These are phyloP conservation scores for Epithemia pelagica DNA, from an alignment of 108 stramenopile species.

Conservation along the genomic window DNA sequence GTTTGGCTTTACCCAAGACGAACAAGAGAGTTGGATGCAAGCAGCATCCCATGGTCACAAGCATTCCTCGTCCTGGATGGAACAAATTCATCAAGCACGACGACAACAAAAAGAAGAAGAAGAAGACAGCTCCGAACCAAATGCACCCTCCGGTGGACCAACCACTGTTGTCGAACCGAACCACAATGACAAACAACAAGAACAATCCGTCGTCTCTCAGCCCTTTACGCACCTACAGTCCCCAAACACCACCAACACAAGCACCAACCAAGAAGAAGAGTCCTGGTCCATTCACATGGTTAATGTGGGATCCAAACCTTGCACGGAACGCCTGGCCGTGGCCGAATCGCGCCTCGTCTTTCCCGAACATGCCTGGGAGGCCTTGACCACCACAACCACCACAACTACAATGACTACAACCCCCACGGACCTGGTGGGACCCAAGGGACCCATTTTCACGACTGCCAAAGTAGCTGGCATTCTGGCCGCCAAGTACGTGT, in stretches of 20 bases:
- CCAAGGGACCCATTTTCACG: slow-evolving; percentile 80
- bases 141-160: not conserved
- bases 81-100: slow-evolving; percentile 15
- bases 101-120: slow-evolving; percentile 12
- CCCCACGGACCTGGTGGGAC: slow-evolving; percentile 41
- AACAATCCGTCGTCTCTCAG: not conserved
- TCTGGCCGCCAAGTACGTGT: slow-evolving; percentile 79
- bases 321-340: slow-evolving; percentile 47
- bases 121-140: slow-evolving; percentile 1
- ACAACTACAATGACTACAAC: not conserved
- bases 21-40: slow-evolving; percentile 56
- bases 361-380: slow-evolving; percentile 46
- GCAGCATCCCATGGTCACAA: not conserved
- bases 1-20: slow-evolving; percentile 57
- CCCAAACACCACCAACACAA: slow-evolving; percentile 16
- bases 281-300: slow-evolving; percentile 54
- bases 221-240: slow-evolving; percentile 54
- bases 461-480: slow-evolving; percentile 82
- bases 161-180: no score
- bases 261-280: not conserved
- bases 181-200: not conserved
- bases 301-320: slow-evolving; percentile 62
- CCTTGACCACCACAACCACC: slow-evolving; percentile 23
- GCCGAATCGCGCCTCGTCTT: slow-evolving; percentile 63
- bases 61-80: slow-evolving; percentile 9